These are phyloP conservation scores for Peronospora tabacina DNA, from an alignment of 352 stramenopile genomes.

Conservation along the genomic window DNA sequence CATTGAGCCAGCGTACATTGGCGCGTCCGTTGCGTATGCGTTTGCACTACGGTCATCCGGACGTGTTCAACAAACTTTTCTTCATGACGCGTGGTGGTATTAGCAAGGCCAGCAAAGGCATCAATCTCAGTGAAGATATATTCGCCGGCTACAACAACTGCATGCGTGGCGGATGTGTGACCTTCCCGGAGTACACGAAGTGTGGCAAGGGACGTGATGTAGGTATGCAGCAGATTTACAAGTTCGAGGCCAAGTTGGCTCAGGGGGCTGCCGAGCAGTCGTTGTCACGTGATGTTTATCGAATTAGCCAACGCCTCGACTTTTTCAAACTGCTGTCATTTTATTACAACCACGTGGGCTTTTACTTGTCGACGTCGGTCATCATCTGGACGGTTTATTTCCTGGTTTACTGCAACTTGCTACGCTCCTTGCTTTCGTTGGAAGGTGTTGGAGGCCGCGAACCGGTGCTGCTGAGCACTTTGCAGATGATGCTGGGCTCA, in stretches of 20 bases:
- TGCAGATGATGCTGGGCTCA: slow-evolving; percentile 95
- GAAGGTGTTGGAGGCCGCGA: slow-evolving; percentile 88
- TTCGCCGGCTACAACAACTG: slow-evolving; percentile 99
- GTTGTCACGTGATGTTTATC: slow-evolving; percentile 96
- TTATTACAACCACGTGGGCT: slow-evolving; percentile 99
- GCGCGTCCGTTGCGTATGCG: slow-evolving; percentile 93
- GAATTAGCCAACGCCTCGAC: slow-evolving; percentile 94
- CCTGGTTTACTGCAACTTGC: slow-evolving; percentile 93
- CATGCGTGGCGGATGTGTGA: slow-evolving; percentile 92
- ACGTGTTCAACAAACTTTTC: slow-evolving; percentile 99
- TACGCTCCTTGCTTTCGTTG: slow-evolving; percentile 89
- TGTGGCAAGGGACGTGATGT: slow-evolving; percentile 98
- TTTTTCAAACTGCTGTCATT: slow-evolving; percentile 98
- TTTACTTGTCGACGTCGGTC: slow-evolving; percentile 96
- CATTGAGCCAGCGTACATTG: slow-evolving; percentile 94
- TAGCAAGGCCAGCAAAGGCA: slow-evolving; percentile 97
- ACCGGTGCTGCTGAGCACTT: slow-evolving; percentile 90
- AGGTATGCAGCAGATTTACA: slow-evolving; percentile 99
- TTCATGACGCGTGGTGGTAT: slow-evolving; percentile 98
- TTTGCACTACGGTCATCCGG: slow-evolving; percentile 97
- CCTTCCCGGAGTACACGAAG: slow-evolving; percentile 99
- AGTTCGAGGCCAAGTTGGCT: slow-evolving; percentile 98
- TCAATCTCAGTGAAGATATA: slow-evolving; percentile 99
- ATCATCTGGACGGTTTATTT: slow-evolving; percentile 98
- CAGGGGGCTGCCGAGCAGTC: slow-evolving; percentile 97